Evolutionary conservation across 208 protist species (phyloP), one percentile per base, ranked within the genome.

Genomic region (Trypanosoma brucei): DNA sequence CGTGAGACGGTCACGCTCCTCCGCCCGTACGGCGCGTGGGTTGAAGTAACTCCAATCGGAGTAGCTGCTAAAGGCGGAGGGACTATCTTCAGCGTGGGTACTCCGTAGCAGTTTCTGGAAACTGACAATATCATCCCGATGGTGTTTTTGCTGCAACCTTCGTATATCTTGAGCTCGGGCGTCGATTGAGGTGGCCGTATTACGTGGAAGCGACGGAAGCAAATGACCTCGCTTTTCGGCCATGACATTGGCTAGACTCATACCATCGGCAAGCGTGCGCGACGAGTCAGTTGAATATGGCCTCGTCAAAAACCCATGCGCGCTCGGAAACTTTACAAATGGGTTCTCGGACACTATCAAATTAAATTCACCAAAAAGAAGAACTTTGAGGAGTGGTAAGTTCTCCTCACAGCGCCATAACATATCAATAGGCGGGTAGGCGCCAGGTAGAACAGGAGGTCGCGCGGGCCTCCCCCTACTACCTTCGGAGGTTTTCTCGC

Each of bases 301-400:
- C 2, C 84, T 78, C 36, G 84, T 90, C 38, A 94, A 56, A 61
- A 79, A 81, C 8, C 70, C 71, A 44, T 84, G 78, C 31, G 88
- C 84, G 58, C 78, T 76, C 6, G 88, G 82, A 55, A 89, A 94
- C 44, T 91, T 91, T 3, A 76, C 58, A 57, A 94, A 94, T 0
- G 88, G 88, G 55, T 92, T 87, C 55, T 87, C 81, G 2, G 85
- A 91, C 7, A 92, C 85, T 52, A 92, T 72, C 11, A 90, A 63
- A 73, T 94, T 94, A 35, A 94, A 74, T 62, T 94, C 88, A 55
- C 81, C 88, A 76, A 94, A 94, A 2, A 94, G 70, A 38, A 94
- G 75, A 58, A 94, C 62, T n/a, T 76, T 72, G 31, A 92, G 76
- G 33, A 94, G 67, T 5, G 84, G 74, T 36, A 84, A 35, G 60